Conservation (phyloP, 2,329 filamentous ascomycete species). For the Colletotrichum graminicola region DNA sequence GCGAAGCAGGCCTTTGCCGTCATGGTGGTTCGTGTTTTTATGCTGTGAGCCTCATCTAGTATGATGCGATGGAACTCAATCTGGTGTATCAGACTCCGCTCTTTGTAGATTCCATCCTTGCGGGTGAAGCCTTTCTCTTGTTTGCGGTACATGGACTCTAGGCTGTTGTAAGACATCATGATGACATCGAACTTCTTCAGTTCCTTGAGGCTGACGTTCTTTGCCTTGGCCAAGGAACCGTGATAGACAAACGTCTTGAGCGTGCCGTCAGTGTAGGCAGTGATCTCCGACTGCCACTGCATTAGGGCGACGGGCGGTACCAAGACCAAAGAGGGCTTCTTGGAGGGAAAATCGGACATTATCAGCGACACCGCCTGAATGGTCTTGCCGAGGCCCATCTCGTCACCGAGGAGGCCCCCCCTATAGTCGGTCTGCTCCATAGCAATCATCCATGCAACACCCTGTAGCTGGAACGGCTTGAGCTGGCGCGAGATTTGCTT, state of each 20-base stretch:
- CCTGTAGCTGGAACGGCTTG: conserved; percentile 94
- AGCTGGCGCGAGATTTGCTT: conserved; percentile 82
- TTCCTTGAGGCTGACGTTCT: conserved; percentile 79
- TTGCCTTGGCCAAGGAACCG: conserved; percentile 85
- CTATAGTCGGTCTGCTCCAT: conserved; percentile 90
- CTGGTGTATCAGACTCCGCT: conserved; percentile 83
- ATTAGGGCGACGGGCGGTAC: conserved; percentile 94
- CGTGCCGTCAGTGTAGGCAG: conserved; percentile 85
- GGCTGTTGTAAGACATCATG: conserved; percentile 94
- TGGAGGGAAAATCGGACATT: conserved; percentile 95
- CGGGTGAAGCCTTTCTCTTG: conserved; percentile 91
- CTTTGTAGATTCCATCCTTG: conserved; percentile 83
- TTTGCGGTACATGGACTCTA: conserved; percentile 93
- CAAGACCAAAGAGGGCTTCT: conserved; percentile 82
- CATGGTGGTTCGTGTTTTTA: conserved; percentile 90
- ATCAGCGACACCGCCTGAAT: conserved; percentile 98
- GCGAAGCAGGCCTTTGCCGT: conserved; percentile 97
- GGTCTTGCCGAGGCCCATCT: conserved; percentile 99
- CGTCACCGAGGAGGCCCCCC: conserved; percentile 92
- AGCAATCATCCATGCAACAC: conserved; percentile 91
- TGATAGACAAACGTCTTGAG: conserved; percentile 94
- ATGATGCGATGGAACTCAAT: conserved; percentile 92
- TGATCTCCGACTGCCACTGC: conserved; percentile 91
- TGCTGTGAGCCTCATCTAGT: conserved; percentile 94
- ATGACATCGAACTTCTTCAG: conserved; percentile 90